phyloP scores from a whole-genome alignment of 179 eudicot species.

The Heliamphora pulchella region DNA sequence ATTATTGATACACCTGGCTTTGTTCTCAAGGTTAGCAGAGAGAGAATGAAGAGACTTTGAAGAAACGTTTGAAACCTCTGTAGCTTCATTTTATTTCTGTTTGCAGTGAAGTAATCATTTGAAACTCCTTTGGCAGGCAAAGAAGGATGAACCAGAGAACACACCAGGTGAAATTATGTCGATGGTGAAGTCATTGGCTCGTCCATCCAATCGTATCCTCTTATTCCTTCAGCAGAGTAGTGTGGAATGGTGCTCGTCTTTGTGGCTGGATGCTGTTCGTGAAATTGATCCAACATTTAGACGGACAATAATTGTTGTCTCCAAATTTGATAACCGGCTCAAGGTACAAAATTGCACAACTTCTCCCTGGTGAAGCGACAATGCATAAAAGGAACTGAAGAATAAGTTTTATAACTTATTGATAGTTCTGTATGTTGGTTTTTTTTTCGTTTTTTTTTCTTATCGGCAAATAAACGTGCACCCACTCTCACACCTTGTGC shows the following conservation, averaged over 20 bases:
- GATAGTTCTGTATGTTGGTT: neutral
- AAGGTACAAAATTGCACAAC: slow-evolving; percentile 44
- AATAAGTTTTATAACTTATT: neutral
- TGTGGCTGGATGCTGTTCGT: slow-evolving; percentile 93
- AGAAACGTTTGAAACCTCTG: neutral
- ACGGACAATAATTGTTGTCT: slow-evolving; percentile 78
- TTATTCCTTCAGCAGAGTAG: slow-evolving; percentile 98
- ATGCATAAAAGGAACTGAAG: neutral
- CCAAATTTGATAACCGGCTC: slow-evolving; percentile 93
- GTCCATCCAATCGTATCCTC: slow-evolving; percentile 91
- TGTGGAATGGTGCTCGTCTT: slow-evolving; percentile 98
- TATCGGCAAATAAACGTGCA: no score
- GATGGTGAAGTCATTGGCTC: slow-evolving; percentile 95
- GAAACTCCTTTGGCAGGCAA: slow-evolving; percentile 50
- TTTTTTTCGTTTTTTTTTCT: no score
- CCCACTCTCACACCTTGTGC: no score
- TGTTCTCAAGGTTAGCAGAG: slow-evolving; percentile 66
- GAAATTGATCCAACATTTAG: slow-evolving; percentile 87
- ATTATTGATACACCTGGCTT: slow-evolving; percentile 98
- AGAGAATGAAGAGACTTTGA: neutral
- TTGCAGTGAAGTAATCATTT: slow-evolving; percentile 8
- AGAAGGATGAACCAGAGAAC: slow-evolving; percentile 92
- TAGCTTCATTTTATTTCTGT: neutral
- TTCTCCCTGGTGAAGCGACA: neutral
- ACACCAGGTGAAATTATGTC: slow-evolving; percentile 91